Percentiles rank a stretch among this genome's conserved stretches.
phyloP scores from a whole-genome alignment of 371 early-diverging fungal species.

The Mucor ambiguus region DNA sequence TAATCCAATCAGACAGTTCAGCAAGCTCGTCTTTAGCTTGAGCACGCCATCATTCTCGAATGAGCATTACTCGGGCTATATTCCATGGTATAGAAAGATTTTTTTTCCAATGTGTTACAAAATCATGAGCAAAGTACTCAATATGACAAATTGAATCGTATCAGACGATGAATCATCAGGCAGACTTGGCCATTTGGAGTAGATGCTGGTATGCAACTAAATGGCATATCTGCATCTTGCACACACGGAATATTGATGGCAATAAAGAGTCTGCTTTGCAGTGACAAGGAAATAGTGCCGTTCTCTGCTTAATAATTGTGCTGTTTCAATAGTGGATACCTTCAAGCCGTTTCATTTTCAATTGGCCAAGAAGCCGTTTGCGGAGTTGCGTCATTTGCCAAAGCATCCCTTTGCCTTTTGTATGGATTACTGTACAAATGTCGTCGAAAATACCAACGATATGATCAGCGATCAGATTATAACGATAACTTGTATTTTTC shows the following conservation, averaged over 20 bases:
- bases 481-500: background rate
- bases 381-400: slow-evolving; percentile 13
- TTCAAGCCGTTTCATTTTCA: background rate
- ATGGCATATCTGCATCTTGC: background rate
- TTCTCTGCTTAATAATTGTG: slow-evolving; percentile 8
- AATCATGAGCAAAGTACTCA: background rate
- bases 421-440: background rate
- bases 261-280: background rate
- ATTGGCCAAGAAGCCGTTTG: background rate
- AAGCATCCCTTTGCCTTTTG: background rate
- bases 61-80: slow-evolving; percentile 3
- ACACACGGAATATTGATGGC: background rate
- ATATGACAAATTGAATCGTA: background rate
- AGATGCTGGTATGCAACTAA: background rate
- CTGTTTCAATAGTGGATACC: background rate
- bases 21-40: background rate
- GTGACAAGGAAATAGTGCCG: background rate
- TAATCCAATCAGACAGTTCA: slow-evolving; percentile 3
- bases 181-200: background rate
- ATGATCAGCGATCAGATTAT: background rate
- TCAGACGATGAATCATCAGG: background rate
- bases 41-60: slow-evolving; percentile 28
- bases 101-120: background rate
- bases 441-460: background rate
- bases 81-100: background rate